Percentiles rank a stretch among this genome's conserved stretches.
These are phyloP conservation scores for Verticillium isaacii DNA, from an alignment of 2,329 filamentous ascomycete genomes.

Conservation along the genomic window DNA sequence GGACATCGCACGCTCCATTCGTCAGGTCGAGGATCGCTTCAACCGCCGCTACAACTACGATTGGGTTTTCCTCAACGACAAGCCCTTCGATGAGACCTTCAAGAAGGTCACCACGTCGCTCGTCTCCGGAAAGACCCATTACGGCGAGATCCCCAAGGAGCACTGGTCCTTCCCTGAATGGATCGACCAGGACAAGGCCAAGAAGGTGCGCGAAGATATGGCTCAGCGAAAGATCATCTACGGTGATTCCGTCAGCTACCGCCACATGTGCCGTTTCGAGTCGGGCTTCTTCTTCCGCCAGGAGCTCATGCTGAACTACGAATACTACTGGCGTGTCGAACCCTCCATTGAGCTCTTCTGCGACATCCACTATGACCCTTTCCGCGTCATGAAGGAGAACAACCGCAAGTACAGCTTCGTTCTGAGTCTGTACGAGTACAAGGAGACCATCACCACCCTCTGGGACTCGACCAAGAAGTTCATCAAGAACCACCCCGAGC, in stretches of 20 bases:
- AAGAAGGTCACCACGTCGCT: slow-evolving; percentile 85
- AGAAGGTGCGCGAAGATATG: slow-evolving; percentile 92
- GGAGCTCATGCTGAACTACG: slow-evolving; percentile 87
- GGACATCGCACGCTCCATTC: slow-evolving; percentile 95
- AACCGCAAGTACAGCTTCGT: slow-evolving; percentile 99
- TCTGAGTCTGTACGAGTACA: slow-evolving; percentile 92
- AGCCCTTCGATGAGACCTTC: slow-evolving; percentile 88
- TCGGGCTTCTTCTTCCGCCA: slow-evolving; percentile 99
- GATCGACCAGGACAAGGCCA: slow-evolving; percentile 93
- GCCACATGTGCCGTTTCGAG: slow-evolving; percentile 99
- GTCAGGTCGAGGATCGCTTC: slow-evolving; percentile 96
- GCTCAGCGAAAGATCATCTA: slow-evolving; percentile 93
- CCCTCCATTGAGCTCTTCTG: slow-evolving; percentile 95
- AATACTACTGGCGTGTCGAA: slow-evolving; percentile 99
- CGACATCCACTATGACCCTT: slow-evolving; percentile 92
- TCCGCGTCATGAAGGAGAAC: slow-evolving; percentile 93
- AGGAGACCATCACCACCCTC: slow-evolving; percentile 90
- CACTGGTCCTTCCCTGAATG: slow-evolving; percentile 97
- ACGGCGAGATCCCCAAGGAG: slow-evolving; percentile 82
- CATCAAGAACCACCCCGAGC: slow-evolving; percentile 83
- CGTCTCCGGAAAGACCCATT: slow-evolving; percentile 88
- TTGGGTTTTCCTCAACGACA: slow-evolving; percentile 98
- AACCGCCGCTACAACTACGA: slow-evolving; percentile 96
- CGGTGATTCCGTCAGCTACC: slow-evolving; percentile 92
- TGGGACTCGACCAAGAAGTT: slow-evolving; percentile 97